These are phyloP conservation scores for Thalassiosira livingstoniorum DNA, from an alignment of 352 stramenopile genomes.

Conservation along the genomic window DNA sequence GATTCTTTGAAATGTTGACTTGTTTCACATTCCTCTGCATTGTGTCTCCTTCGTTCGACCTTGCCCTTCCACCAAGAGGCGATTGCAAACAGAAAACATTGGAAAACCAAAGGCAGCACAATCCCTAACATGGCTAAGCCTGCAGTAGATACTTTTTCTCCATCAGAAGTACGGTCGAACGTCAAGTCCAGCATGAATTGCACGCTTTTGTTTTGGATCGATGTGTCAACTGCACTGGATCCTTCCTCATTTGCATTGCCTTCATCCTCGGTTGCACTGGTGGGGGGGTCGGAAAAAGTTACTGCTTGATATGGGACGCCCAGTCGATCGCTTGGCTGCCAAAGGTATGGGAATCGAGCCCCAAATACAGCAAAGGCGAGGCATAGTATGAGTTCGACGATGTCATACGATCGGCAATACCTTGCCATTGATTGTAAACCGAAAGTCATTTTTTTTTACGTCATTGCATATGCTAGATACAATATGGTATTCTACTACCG, in stretches of 20 bases:
- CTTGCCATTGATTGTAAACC: too few species aligned
- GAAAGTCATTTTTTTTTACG: too few species aligned
- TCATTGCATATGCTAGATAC: too few species aligned
- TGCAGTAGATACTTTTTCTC: neutral
- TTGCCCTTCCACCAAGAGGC: too few species aligned
- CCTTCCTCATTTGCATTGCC: neutral
- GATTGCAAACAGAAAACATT: neutral
- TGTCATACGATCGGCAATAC: constrained; percentile 1
- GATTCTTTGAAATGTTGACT: too few species aligned
- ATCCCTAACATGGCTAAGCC: neutral
- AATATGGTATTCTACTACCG: too few species aligned
- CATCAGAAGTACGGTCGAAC: neutral
- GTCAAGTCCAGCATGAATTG: neutral
- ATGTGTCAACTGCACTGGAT: too few species aligned
- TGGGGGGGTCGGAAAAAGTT: neutral
- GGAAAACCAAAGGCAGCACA: neutral
- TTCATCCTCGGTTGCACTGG: neutral
- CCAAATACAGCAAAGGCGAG: neutral
- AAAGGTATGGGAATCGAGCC: neutral
- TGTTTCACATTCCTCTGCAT: too few species aligned
- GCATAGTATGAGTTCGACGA: neutral
- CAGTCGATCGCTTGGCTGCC: neutral
- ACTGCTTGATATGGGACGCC: neutral
- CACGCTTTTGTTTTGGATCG: too few species aligned
- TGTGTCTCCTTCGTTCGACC: too few species aligned